Evolutionary conservation across 441 rosid species (phyloP), one percentile per base, ranked within the genome.

Genomic region (Jatropha multifida): DNA sequence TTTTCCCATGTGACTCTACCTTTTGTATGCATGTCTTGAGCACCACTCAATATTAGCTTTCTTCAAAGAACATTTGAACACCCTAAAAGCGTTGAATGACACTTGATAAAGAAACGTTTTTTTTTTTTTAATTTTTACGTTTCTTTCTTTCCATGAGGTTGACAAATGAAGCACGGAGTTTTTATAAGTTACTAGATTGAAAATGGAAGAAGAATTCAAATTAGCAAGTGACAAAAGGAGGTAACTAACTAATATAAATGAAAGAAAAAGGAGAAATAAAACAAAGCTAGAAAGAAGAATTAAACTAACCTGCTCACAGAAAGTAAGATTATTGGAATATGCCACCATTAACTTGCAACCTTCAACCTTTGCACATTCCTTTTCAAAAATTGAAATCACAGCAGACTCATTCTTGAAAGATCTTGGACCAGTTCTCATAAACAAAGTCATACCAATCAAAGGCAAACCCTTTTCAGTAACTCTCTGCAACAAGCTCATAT

Each of bases 351-450:
- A 18, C 65, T 80, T 77, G 80, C 97, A 93, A 1, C 88, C 90
- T 2, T 85, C 78, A 8, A 87, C 83, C 73, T 81, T 81, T 2
- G 66, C 78, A 73, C 97, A 91, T 71, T 88, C 94, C 74, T 77
- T 83, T 27, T 68, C 64, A 73, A 92, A 89, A 60, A 88, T 81
- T 27, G 75, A 69, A 20, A 74, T 77, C 69, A 88, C 88, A 0
- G 76, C 76, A 0, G 91, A 78, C 40, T 88, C 93, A 65, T 91
- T 86, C 81, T 46, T 83, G 84, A 93, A 93, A 13, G 94, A 86
- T 79, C 96, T 90, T 0, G 92, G 44, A 44, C 96, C 94, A 0
- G 79, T 87, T 79, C 97, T 87, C 93, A 88, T 73, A 1, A 87
- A 72, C 80, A 90, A 58, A 2, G 93, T 92, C 86, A 92, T 75